Base-by-base conservation (phyloP, 2,329 filamentous ascomycete species). In the Aspergillus sp. region DNA sequence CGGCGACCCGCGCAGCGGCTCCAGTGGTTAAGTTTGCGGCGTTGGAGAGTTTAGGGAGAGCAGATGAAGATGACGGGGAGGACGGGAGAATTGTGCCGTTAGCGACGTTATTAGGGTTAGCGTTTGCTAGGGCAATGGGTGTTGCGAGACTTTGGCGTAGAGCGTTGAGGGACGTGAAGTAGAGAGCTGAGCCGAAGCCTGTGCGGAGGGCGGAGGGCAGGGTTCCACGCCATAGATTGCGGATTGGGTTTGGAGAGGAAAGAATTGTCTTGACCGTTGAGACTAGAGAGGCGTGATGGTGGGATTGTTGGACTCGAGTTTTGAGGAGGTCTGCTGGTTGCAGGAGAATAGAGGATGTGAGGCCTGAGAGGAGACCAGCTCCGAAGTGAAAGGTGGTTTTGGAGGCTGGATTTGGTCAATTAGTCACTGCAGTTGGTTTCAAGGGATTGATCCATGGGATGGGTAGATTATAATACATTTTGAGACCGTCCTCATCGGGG, bases 301-400 rank as follows among this genome's bases (percentile, higher is more conserved):
- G 86, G 35, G 90, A 91, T 75, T 98, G 95, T 73, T 99, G 95
- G 41, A 98, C 88, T 47, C 95, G 89, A 31, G 95, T 99, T 77
- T 99, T 99, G 72, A 99, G 86, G 4, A 99, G 87, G 77, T 99
- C 95, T 69, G 95, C 90, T 24, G 95, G 95, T 75, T 99, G 95
- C 15, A 99, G 85, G 55, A 98, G 86, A 59, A 96, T 87, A 55
- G 95, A 93, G 52, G 92, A 95, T 63, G 91, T 85, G 51, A 96
- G 83, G 68, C 95, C 95, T 7, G 93, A 97, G 69, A 86, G 86
- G 56, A 98, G 85, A 62, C 95, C 95, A 62, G 93, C 93, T 65
- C 88, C 77, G 75, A 98, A 96, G 78, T 98, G 95, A 73, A 91
- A 92, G 64, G 85, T 70, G 6, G 77, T 75, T 68, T 77, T 76